These are phyloP conservation scores for Brassica juncea DNA, from an alignment of 345 rosid genomes.

Conservation along the genomic window DNA sequence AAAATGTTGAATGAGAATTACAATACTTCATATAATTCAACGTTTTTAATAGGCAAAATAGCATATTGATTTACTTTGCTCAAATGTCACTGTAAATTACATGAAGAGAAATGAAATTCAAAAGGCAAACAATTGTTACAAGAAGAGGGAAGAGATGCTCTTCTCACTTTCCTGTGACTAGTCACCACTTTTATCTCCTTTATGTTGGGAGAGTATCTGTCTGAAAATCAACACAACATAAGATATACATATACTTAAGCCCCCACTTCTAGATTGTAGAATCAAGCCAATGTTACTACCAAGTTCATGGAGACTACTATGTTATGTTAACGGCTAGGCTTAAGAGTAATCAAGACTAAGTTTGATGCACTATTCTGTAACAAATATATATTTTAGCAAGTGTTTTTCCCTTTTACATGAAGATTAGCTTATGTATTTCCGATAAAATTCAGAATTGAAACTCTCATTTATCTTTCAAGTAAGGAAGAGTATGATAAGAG, in stretches of 20 bases:
- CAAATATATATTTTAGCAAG: too few relatives aligned
- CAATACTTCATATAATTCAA: too few relatives aligned
- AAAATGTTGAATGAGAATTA: too few relatives aligned
- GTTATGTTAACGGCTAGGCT: background rate
- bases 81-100: conserved; percentile 9
- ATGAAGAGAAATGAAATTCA: conserved; percentile 11
- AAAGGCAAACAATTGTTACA: conserved; percentile 2
- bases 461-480: background rate
- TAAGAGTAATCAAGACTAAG: background rate
- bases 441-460: background rate
- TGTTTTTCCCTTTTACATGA: background rate
- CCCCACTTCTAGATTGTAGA: background rate
- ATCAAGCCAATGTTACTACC: background rate
- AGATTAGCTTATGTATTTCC: background rate
- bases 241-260: conserved; percentile 2
- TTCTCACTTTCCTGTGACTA: conserved; percentile 74
- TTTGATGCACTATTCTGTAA: background rate
- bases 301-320: background rate
- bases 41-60: too few relatives aligned
- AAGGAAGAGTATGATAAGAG: background rate
- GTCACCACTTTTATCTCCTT: conserved; percentile 56
- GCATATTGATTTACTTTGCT: conserved; percentile 24
- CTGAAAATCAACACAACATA: background rate
- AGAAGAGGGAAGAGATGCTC: conserved; percentile 46
- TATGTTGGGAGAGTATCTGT: conserved; percentile 72